Conservation (phyloP, 2,329 filamentous ascomycete species). For the Ceratocystis cubensis region DNA sequence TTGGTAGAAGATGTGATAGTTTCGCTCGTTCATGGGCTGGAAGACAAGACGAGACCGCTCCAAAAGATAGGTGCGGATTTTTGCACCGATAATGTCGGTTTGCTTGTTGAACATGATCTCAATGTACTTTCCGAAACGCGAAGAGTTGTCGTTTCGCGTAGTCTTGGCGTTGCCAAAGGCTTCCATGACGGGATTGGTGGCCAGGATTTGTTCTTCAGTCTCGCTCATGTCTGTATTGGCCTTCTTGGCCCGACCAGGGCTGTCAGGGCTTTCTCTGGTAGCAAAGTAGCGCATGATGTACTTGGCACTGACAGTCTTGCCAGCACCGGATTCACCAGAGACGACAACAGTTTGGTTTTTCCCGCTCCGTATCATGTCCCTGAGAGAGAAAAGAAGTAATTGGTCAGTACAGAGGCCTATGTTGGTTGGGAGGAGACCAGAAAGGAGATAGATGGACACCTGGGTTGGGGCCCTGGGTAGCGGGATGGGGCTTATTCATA, state of each 20-base stretch:
- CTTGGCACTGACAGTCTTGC: conserved; percentile 98
- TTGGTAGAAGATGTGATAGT: conserved; percentile 99
- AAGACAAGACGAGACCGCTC: conserved; percentile 94
- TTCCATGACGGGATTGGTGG: conserved; percentile 99
- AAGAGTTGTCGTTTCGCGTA: conserved; percentile 98
- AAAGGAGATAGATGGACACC: not conserved
- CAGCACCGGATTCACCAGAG: conserved; percentile 96
- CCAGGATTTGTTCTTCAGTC: conserved; percentile 95
- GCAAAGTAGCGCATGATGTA: conserved; percentile 99
- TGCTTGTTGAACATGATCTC: conserved; percentile 97
- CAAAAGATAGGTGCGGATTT: conserved; percentile 89
- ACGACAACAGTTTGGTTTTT: conserved; percentile 98
- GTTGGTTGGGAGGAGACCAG: not conserved
- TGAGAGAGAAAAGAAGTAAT: conserved; percentile 28
- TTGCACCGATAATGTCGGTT: conserved; percentile 93
- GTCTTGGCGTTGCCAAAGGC: conserved; percentile 99
- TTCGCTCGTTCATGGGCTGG: conserved; percentile 91
- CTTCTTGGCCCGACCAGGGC: conserved; percentile 62
- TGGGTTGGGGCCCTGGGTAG: too few relatives aligned
- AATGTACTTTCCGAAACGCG: conserved; percentile 97
- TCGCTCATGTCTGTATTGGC: conserved; percentile 80
- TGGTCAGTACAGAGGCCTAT: conserved; percentile 30
- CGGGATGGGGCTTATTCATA: not conserved
- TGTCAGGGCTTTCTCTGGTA: conserved; percentile 85
- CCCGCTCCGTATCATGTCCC: conserved; percentile 90